Base-by-base conservation (phyloP, 164 flowering plant genomes). In the Annona cherimola region DNA sequence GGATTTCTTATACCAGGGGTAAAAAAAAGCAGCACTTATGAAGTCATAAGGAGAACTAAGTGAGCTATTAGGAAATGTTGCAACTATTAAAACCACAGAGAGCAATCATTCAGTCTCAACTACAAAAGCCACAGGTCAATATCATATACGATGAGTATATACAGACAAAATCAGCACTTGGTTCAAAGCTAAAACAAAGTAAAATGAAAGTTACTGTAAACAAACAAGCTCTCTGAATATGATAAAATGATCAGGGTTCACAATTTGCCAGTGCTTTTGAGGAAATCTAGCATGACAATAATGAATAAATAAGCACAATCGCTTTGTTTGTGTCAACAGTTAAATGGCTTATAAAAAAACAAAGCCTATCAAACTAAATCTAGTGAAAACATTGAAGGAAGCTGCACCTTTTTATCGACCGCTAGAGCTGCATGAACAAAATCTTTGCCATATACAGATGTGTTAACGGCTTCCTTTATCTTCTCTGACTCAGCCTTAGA, bases 371-470 rank as follows among this genome's bases (percentile, higher is more conserved):
- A 50, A 50, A 50, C 57, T 26, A 50, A 11, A 50, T 50, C 57
- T 50, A 50, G 57, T 26, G 35, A 26, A 50, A 50, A 50, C 9
- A 50, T 6, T 7, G 42, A 63, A 70, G 65, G 42, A 43, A 16
- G 12, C 41, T 57, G 42, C 59, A 90, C 99, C 98, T 93, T 93
- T 78, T 84, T 74, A 82, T 95, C 83, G 59, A 95, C 89, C 65
- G 93, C 84, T 65, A 95, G 86, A 72, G 99, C 99, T 75, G 99
- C 99, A 81, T 87, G 96, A 72, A 95, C 96, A 77, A 95, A 88
- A 73, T 86, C 88, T 55, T 73, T 84, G 75, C 98, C 97, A 83
- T 84, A 86, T 59, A 88, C 74, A 70, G 99, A 95, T 73, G 89
- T 76, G 72, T 77, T 81, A 26, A 88, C 90, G 64, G 98, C 99